Conservation (phyloP, 148 eudicot genomes). For the Vaccinium myrtillus region DNA sequence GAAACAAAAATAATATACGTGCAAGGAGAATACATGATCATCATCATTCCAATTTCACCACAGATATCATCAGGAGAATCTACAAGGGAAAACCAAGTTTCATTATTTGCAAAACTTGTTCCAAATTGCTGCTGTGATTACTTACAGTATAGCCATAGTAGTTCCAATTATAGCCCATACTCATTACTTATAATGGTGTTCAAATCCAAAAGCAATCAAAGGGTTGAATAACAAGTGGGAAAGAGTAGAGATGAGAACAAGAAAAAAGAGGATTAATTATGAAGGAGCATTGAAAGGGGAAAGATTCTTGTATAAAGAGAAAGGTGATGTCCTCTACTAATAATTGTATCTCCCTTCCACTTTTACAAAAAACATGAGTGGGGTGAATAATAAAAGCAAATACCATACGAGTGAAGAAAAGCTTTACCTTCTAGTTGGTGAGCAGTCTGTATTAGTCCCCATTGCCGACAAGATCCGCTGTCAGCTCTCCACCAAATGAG, state of each 20-base stretch:
- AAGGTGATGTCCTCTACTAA: slow-evolving; percentile 17
- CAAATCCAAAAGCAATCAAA: slow-evolving; percentile 20
- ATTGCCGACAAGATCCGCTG: slow-evolving; percentile 21
- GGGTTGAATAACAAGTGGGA: slow-evolving; percentile 11
- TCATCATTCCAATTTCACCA: neutral
- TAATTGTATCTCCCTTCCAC: slow-evolving; percentile 18
- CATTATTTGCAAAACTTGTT: neutral
- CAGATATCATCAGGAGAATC: neutral
- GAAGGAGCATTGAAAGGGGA: slow-evolving; percentile 13
- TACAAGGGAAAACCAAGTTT: neutral
- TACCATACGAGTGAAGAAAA: slow-evolving; percentile 11
- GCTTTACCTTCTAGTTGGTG: slow-evolving; percentile 21
- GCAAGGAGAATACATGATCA: neutral
- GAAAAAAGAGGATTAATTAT: slow-evolving; percentile 17
- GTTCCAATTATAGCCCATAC: neutral
- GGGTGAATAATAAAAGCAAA: slow-evolving; percentile 12
- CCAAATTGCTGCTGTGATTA: neutral
- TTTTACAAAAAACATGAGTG: slow-evolving; percentile 17
- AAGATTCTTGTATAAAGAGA: slow-evolving; percentile 17
- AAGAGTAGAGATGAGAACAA: neutral
- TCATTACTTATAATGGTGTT: neutral
- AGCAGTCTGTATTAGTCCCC: slow-evolving; percentile 14
- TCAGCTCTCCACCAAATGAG: slow-evolving; percentile 10
- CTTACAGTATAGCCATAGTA: neutral
- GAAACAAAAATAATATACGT: neutral